Base-by-base conservation (phyloP, 129 eudicot genomes). In the Helichrysum umbraculigerum region DNA sequence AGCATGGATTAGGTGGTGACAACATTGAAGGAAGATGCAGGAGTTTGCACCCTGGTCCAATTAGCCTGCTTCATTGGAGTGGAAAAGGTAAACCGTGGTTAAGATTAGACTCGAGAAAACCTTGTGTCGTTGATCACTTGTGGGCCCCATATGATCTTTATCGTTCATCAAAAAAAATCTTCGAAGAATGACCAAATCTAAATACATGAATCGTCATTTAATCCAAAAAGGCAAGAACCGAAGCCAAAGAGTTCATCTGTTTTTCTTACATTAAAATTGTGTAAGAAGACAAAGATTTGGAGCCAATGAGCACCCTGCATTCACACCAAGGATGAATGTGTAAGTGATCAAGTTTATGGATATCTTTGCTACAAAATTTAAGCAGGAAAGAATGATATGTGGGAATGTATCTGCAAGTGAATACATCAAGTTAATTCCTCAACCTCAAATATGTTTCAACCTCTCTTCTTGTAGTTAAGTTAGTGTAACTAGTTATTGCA, bases 11-110 rank as follows among this genome's bases (percentile, higher is more conserved):
- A 76, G 89, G 89, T 30, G 89, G 89, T 41, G 89, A 86, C 68
- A 86, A 86, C 61, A 68, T 83, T 52, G 84, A 86, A 75, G 86
- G 90, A 21, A 83, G 66, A 81, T 86, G 90, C 57, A 81, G 90
- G 69, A 76, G 82, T 59, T 81, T 86, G 79, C 90, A 86, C 76
- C 90, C 85, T 19, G 90, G 90, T 56, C 90, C 87, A 35, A 81
- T 86, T 81, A 86, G 89, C 68, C 77, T 86, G 61, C 86, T 86
- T 60, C 89, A 86, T 83, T 86, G 89, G 89, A 86, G 90, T 50
- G 87, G 90, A 25, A 86, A 86, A 68, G 90, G 90, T 60, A 86
- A 86, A 83, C 90, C 90, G n/a, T 86, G 90, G 90, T 81, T 86
- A 72, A 81, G 90, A 67, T 37, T 86, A 61, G 90, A 83, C 70